These are phyloP conservation scores for Trametes cinnabarina DNA, from an alignment of 768 basidiomycete genomes.

Conservation along the genomic window DNA sequence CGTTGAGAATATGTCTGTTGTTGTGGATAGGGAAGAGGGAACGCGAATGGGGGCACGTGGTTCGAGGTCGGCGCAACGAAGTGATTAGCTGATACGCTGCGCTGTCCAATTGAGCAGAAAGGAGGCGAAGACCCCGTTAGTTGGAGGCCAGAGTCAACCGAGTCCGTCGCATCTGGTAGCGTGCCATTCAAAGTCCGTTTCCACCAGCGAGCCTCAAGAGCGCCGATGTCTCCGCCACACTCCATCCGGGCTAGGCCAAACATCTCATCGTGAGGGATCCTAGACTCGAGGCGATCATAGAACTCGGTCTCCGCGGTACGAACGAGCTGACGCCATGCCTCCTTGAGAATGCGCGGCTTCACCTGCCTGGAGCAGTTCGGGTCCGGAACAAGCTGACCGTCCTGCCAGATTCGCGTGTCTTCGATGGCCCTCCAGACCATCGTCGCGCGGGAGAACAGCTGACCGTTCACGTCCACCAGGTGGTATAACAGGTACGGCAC, in stretches of 20 bases:
- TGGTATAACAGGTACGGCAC: neutral
- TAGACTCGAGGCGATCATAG: neutral
- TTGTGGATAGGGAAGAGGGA: neutral
- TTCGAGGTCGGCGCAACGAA: neutral
- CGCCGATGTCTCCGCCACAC: slow-evolving; percentile 7
- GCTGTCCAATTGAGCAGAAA: neutral
- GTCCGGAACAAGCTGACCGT: neutral
- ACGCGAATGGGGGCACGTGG: neutral
- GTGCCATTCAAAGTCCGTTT: neutral
- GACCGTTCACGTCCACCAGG: slow-evolving; percentile 1
- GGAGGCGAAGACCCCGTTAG: neutral
- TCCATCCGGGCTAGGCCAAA: neutral
- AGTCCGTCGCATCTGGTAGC: neutral
- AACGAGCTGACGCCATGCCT: slow-evolving; percentile 15
- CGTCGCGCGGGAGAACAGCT: slow-evolving; percentile 13
- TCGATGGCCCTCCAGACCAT: slow-evolving; percentile 13
- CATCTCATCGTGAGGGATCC: neutral
- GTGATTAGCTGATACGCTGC: neutral
- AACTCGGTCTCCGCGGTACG: neutral
- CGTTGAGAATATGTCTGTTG: neutral
- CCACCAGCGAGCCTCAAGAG: neutral
- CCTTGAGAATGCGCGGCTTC: slow-evolving; percentile 10
- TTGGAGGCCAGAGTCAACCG: neutral
- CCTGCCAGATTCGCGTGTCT: neutral
- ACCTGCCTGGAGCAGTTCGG: neutral